A percentile compares a stretch with the other conserved stretches of the same genome.
These are phyloP conservation scores for Strigomonas oncopelti DNA, from an alignment of 208 protist genomes.

Conservation along the genomic window DNA sequence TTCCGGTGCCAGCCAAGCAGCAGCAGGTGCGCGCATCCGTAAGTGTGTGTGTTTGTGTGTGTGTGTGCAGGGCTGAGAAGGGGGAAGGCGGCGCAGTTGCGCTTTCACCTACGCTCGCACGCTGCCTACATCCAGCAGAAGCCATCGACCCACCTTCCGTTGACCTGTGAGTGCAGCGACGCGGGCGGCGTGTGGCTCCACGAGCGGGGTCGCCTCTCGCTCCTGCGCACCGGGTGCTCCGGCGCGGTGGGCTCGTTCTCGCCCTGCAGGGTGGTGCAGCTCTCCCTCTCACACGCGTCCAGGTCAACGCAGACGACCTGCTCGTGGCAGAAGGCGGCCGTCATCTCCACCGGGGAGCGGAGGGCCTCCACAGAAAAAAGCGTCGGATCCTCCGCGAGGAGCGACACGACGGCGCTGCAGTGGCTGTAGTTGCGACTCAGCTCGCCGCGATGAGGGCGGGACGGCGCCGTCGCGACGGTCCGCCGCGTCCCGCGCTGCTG, in stretches of 20 bases:
- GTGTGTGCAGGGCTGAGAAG: too few relatives aligned
- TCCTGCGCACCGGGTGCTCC: too few relatives aligned
- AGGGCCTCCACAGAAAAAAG: slow-evolving; percentile 35
- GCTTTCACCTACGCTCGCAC: too few relatives aligned
- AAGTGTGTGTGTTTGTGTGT: too few relatives aligned
- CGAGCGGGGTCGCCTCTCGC: too few relatives aligned
- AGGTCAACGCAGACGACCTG: slow-evolving; percentile 44
- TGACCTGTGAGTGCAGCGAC: background rate
- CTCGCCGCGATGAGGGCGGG: background rate
- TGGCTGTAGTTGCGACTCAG: background rate
- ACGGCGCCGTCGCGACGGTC: too few relatives aligned
- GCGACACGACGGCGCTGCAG: slow-evolving; percentile 22
- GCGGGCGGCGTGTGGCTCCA: too few relatives aligned
- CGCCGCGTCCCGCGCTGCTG: slow-evolving; percentile 10
- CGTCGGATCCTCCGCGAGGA: slow-evolving; percentile 30
- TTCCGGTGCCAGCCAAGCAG: too few relatives aligned
- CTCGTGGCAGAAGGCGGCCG: slow-evolving; percentile 44
- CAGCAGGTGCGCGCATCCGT: too few relatives aligned
- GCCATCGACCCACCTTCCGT: slow-evolving; percentile 6
- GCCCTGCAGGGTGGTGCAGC: too few relatives aligned
- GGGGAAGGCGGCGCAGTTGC: too few relatives aligned
- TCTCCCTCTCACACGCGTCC: slow-evolving; percentile 17
- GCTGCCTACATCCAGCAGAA: background rate
- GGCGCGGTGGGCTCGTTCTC: too few relatives aligned
- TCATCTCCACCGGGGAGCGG: slow-evolving; percentile 37